Base-by-base conservation (phyloP, 106 monocot species). In the Dioscorea zingiberensis region DNA sequence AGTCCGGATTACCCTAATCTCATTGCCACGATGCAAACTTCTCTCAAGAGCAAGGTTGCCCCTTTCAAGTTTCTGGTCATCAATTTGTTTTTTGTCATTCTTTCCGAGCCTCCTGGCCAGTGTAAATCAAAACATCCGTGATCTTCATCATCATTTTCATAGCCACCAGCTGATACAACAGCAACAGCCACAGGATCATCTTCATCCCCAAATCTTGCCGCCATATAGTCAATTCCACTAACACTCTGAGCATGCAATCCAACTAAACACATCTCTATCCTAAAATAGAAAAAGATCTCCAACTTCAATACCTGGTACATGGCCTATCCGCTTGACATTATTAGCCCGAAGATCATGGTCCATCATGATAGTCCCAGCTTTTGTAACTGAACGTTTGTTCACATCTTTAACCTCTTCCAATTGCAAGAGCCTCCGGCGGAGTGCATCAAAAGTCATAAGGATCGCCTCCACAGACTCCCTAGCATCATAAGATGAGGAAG, bases 221-320 rank as follows among this genome's bases (percentile, higher is more conserved):
- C n/a, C n/a, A n/a, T n/a, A n/a, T n/a, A n/a, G 68, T 86, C 89
- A 27, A 94, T 94, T 15, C 93, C 93, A 5, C 48, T 76, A 78
- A 89, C 85, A 62, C 65, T 69, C n/a, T 63, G 93, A 25, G 73
- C 57, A 73, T 94, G 89, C 58, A 94, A 71, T 24, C 93, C 93
- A 60, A 86, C 74, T 48, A 89, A 59, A 49, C 78, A 77, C 57
- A 89, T 62, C 45, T 94, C 93, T 19, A 86, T 72, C 65, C 93
- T 80, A 58, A 94, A 89, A 70, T 77, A 94, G 74, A 86, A 29
- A 89, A 94, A n/a, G n/a, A n/a, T n/a, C n/a, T n/a, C n/a, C n/a
- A n/a, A n/a, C n/a, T n/a, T n/a, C n/a, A n/a, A n/a, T 44, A 2
- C 89, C 93, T 3, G 86, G 83, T 13, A 94, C 69, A 2, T 67